These are phyloP conservation scores for Yarrowia deformans DNA, from an alignment of 805 yeast species.

Conservation along the genomic window DNA sequence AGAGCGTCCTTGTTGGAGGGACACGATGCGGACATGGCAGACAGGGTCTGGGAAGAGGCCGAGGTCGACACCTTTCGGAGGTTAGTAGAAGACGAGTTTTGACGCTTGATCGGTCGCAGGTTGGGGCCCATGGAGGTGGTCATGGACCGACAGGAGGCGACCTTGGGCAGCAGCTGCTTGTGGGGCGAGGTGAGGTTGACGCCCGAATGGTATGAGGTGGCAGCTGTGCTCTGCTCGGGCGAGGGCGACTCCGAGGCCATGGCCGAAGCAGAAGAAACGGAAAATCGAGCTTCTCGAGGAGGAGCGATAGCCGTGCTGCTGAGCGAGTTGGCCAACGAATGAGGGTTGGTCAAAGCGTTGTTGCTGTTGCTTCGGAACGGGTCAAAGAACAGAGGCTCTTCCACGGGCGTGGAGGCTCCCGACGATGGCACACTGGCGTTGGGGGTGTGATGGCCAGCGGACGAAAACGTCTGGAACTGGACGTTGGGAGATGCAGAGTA, in stretches of 20 bases:
- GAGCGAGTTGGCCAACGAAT: constrained; percentile 29
- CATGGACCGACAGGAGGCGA: constrained; percentile 24
- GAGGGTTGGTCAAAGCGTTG: constrained; percentile 30
- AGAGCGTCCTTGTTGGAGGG: constrained; percentile 36
- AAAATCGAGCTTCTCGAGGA: constrained; percentile 35
- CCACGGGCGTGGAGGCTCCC: constrained; percentile 36
- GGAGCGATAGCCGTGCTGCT: constrained; percentile 39
- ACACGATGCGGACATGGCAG: constrained; percentile 24
- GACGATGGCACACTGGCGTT: constrained; percentile 36
- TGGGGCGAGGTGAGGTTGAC: constrained; percentile 36
- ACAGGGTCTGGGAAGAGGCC: constrained; percentile 24
- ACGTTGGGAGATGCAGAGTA: constrained; percentile 38
- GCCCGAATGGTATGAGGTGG: constrained; percentile 37
- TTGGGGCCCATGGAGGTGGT: constrained; percentile 35
- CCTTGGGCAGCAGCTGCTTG: constrained; percentile 39
- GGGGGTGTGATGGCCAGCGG: constrained; percentile 10
- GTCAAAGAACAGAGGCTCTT: constrained; percentile 39
- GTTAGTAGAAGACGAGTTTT: constrained; percentile 39
- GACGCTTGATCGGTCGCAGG: constrained; percentile 38
- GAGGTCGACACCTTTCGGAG: constrained; percentile 36
- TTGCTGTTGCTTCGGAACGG: constrained; percentile 35
- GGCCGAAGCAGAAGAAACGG: constrained; percentile 20
- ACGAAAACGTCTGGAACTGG: constrained; percentile 35
- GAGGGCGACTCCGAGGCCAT: constrained; percentile 37
- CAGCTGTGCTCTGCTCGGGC: constrained; percentile 37